Evolutionary conservation across 129 eudicot genomes (phyloP).

Genomic region (Chrysanthemum makinoi): DNA sequence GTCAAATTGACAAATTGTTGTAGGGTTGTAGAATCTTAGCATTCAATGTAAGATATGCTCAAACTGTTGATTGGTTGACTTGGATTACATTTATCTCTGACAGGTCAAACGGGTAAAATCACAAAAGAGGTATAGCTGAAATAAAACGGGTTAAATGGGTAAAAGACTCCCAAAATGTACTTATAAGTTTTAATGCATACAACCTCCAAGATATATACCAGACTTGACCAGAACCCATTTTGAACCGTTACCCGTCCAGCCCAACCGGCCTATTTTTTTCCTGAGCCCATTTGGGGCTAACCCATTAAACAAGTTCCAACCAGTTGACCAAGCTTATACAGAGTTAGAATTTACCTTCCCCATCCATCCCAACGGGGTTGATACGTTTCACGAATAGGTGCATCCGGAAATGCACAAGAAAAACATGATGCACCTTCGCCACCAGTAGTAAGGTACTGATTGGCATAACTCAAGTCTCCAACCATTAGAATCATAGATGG

Average conservation of each 20-base stretch:
- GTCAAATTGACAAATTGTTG: conserved; percentile 7
- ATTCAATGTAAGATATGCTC: background rate
- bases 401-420: conserved; percentile 76
- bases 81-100: background rate
- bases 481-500: conserved; percentile 75
- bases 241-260: background rate
- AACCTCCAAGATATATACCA: too few relatives aligned
- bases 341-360: conserved; percentile 64
- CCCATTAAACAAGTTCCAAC: background rate
- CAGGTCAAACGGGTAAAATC: background rate
- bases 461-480: conserved; percentile 85
- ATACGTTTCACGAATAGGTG: conserved; percentile 83
- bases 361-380: conserved; percentile 99
- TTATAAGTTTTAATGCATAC: too few relatives aligned
- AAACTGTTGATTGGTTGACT: background rate
- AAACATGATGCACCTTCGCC: conserved; percentile 80
- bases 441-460: conserved; percentile 84
- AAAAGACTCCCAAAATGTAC: background rate
- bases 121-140: background rate
- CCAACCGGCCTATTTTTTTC: background rate
- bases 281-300: background rate
- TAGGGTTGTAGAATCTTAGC: background rate
- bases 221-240: background rate
- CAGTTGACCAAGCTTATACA: background rate
- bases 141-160: too few relatives aligned